Percentiles rank a stretch among this genome's conserved stretches.
These are phyloP conservation scores for Globisporangium nodosum DNA, from an alignment of 352 stramenopile genomes.

Conservation along the genomic window DNA sequence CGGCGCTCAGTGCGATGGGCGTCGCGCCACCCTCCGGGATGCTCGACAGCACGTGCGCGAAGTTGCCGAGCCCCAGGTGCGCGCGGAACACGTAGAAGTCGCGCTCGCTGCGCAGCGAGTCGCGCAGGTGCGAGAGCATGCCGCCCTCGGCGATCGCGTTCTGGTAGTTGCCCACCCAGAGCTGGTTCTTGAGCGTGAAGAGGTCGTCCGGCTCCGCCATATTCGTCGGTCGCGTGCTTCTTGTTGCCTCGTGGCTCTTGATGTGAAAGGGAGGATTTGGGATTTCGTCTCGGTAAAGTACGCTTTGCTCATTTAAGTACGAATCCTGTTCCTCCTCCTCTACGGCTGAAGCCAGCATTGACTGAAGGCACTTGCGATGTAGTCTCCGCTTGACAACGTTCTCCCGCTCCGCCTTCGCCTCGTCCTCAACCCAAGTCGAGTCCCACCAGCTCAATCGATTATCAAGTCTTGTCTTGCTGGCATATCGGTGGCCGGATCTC, in stretches of 20 bases:
- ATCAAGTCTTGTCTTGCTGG: no score
- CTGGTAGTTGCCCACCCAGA: slow-evolving; percentile 96
- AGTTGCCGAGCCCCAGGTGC: slow-evolving; percentile 88
- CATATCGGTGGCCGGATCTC: no score
- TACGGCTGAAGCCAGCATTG: no score
- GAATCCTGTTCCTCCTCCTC: no score
- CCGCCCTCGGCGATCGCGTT: slow-evolving; percentile 90
- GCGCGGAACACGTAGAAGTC: slow-evolving; percentile 93
- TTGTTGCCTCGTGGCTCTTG: neutral
- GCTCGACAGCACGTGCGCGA: slow-evolving; percentile 83
- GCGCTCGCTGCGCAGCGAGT: slow-evolving; percentile 86
- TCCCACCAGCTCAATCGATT: no score
- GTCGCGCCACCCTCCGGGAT: slow-evolving; percentile 69
- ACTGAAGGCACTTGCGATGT: no score
- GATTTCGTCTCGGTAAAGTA: no score
- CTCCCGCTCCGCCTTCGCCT: no score
- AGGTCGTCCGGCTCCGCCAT: slow-evolving; percentile 96
- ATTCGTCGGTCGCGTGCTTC: neutral
- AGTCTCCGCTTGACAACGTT: no score
- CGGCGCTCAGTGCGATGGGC: slow-evolving; percentile 71
- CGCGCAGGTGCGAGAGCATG: slow-evolving; percentile 82
- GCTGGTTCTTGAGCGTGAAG: slow-evolving; percentile 97
- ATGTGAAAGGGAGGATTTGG: neutral
- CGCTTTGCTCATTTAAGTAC: no score
- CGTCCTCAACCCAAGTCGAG: no score